Conservation (phyloP, 176 grass and related monocot species). For the Coix lacrymajobi region DNA sequence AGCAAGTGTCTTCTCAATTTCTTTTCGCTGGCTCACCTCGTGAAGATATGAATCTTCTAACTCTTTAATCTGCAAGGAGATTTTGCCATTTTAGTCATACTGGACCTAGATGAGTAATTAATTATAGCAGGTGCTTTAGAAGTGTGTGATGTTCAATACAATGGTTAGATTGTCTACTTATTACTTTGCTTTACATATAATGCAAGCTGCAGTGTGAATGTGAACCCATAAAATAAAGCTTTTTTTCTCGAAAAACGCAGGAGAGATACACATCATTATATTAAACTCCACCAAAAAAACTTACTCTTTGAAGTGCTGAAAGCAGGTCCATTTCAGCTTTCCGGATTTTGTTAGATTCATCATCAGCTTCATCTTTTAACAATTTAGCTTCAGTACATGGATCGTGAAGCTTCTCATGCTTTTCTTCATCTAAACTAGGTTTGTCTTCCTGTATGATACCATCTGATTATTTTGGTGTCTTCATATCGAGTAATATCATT, state of each 20-base stretch:
- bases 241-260: no score
- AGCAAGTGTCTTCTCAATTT: slow-evolving; percentile 15
- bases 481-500: background rate
- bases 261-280: no score
- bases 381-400: slow-evolving; percentile 33
- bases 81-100: background rate
- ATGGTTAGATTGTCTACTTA: background rate
- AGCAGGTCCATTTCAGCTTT: slow-evolving; percentile 42
- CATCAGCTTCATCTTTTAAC: slow-evolving; percentile 35
- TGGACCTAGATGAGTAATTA: slow-evolving; percentile 11
- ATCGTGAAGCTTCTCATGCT: slow-evolving; percentile 40
- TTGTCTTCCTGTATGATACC: slow-evolving; percentile 35
- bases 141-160: background rate
- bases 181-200: background rate
- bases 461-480: background rate
- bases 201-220: background rate
- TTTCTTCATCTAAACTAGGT: slow-evolving; percentile 14
- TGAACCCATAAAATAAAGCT: slow-evolving; percentile 6
- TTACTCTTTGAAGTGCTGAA: slow-evolving; percentile 50
- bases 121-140: background rate
- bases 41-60: slow-evolving; percentile 24
- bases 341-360: slow-evolving; percentile 37
- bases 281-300: no score
- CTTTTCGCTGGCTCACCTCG: slow-evolving; percentile 15
- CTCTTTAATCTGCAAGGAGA: slow-evolving; percentile 16